phyloP scores from a whole-genome alignment of 306 rosid species.

The Quercus rubra region DNA sequence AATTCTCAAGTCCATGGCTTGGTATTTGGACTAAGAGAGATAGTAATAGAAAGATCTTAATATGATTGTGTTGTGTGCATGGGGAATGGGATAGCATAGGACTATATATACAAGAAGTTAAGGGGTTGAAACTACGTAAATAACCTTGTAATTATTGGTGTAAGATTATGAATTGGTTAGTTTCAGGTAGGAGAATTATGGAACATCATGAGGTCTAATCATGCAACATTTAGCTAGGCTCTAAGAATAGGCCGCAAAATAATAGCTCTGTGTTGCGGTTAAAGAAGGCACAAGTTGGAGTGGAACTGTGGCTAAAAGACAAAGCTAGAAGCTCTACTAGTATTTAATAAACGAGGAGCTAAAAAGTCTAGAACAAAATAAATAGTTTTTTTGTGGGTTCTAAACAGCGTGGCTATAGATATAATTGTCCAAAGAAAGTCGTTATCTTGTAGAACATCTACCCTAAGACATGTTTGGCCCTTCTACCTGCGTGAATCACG shows the following conservation, averaged over 20 bases:
- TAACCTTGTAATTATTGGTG: slow-evolving; percentile 21
- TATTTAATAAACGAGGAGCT: neutral
- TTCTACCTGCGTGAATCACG: neutral
- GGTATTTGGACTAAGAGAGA: neutral
- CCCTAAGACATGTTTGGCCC: no score
- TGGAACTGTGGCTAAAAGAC: neutral
- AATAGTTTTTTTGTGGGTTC: no score
- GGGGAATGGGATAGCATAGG: slow-evolving; percentile 15
- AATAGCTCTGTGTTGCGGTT: neutral
- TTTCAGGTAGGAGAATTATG: neutral
- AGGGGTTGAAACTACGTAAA: slow-evolving; percentile 16
- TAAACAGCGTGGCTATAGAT: neutral
- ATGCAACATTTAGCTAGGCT: slow-evolving; percentile 1
- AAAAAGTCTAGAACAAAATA: no score
- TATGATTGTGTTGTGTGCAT: slow-evolving; percentile 2
- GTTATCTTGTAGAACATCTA: neutral
- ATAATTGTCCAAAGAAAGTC: neutral
- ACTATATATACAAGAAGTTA: neutral
- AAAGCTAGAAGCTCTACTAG: neutral
- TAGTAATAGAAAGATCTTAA: neutral
- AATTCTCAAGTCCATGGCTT: slow-evolving; percentile 45
- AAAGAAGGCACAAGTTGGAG: neutral
- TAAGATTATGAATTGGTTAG: neutral
- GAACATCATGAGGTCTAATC: neutral
- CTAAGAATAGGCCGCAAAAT: neutral